These are phyloP conservation scores for Hylodesmum podocarpum DNA, from an alignment of 306 rosid genomes.

Conservation along the genomic window DNA sequence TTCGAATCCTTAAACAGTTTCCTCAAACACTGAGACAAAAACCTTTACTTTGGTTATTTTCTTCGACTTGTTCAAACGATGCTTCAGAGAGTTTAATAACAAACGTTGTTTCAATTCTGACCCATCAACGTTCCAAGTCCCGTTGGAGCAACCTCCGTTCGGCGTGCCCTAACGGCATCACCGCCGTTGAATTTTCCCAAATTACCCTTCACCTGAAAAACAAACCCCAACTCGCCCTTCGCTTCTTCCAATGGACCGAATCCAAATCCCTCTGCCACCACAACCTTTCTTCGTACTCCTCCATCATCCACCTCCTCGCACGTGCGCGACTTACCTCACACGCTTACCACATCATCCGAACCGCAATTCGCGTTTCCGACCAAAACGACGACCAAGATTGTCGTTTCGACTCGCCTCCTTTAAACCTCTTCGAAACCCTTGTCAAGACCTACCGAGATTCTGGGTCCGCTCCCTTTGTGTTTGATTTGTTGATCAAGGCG, in stretches of 20 bases:
- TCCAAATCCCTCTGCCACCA: slow-evolving; percentile 60
- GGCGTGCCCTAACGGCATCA: slow-evolving; percentile 55
- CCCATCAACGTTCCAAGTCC: slow-evolving; percentile 71
- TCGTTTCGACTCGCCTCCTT: slow-evolving; percentile 26
- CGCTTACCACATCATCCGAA: slow-evolving; percentile 50
- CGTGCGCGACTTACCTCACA: slow-evolving; percentile 59
- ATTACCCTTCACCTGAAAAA: slow-evolving; percentile 54
- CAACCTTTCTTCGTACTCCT: slow-evolving; percentile 60
- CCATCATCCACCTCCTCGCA: slow-evolving; percentile 70
- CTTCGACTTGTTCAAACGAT: background rate
- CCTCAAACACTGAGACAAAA: background rate
- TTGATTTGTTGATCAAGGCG: slow-evolving; percentile 66
- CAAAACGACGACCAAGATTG: background rate
- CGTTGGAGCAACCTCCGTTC: slow-evolving; percentile 67
- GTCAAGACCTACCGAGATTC: slow-evolving; percentile 57
- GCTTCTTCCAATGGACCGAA: slow-evolving; percentile 67
- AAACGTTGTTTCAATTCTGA: slow-evolving; percentile 54
- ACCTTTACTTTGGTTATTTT: background rate
- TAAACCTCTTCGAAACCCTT: slow-evolving; percentile 61
- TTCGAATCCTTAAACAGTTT: slow-evolving; percentile 30
- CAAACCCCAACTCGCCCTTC: slow-evolving; percentile 73
- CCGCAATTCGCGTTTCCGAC: slow-evolving; percentile 43
- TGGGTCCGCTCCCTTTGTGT: slow-evolving; percentile 80
- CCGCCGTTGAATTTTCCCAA: slow-evolving; percentile 55
- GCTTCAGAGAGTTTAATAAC: slow-evolving; percentile 11